Evolutionary conservation across 179 eudicot genomes (phyloP), one percentile per base, ranked within the genome.

Genomic region (Heliamphora pulchella): DNA sequence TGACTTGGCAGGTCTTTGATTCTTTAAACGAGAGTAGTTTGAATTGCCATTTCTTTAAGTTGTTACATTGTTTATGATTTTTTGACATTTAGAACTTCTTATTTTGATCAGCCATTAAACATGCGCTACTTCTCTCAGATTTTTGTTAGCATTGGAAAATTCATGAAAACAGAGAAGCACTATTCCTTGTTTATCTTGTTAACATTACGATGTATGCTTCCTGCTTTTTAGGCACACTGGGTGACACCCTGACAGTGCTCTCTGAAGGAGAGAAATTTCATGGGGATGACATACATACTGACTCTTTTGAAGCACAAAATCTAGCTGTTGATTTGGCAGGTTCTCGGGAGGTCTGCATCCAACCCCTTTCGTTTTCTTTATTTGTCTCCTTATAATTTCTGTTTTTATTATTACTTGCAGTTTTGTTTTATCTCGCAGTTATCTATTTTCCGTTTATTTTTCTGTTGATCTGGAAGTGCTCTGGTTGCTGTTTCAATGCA

Each of bases 311-410:
- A 75, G 80, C 75, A 62, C 89, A 89, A 55, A 82, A 76, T 50
- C 67, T 54, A 71, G 83, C 83, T 71, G 82, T 79, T 75, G 87
- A 80, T 82, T 13, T 84, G 76, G 78, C 50, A 20, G 87, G 85
- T 72, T 75, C 86, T 81, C 85, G 82, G 59, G 90, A 83, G 93
- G 95, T 86, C 58, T 70, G 81, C 58, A 77, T 22, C 43, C 1
- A 59, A 15, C 48, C 31, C 18, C 31, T 55, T 69, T 46, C 71
- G 48, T 54, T 13, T 10, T 17, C 13, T 8, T 63, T 13, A 15
- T 73, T 4, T 53, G 1, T 8, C 66, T 17, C n/a, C 44, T 44
- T 39, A 44, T 55, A 13, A 20, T 77, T 69, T 1, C n/a, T 54
- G 14, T 75, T 43, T n/a, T 5, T 59, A 75, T 41, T 7, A 5